Evolutionary conservation across 1,284 basidiomycete genomes (phyloP), one percentile per base, ranked within the genome.

Genomic region (Rhodofomes roseus): DNA sequence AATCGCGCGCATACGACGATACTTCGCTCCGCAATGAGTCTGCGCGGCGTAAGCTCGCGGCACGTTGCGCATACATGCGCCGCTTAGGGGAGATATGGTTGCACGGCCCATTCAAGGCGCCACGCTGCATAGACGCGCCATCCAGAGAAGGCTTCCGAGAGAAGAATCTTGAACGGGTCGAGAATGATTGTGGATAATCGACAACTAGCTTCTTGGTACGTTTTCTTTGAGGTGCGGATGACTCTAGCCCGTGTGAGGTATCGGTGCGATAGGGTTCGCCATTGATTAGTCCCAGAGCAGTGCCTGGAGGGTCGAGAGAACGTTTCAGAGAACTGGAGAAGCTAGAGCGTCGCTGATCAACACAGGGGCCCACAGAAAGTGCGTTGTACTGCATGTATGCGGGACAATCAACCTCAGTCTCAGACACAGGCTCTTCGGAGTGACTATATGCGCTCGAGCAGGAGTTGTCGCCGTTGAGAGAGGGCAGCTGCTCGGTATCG

Each of bases 21-120:
- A 46, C 11, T 14, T 63, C 59, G 4, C 63, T 61, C 20, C 63
- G 58, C 55, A 68, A 54, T 0, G 67, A 67, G 27, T 65, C 64
- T 4, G 67, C 65, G 22, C 67, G 55, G 2, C 67, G 59, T 18
- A 68, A 48, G 43, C 65, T 67, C 0, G 62, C 67, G 16, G 65
- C 60, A 16, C 61, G 58, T 18, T 55, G 60, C 16, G 67, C 65
- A 54, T 63, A 65, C 23, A 56, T 44, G 9, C 58, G 59, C 22
- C 20, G 6, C 14, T 44, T 34, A 16, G 50, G 50, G 31, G 14
- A 23, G 57, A 31, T 46, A n/a, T 9, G 5, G 37, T 20, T 27
- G 29, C 25, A 4, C 4, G 20, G 14, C 9, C 22, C 16, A 3
- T 39, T 9, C 3, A 16, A 22, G 16, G 25, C n/a, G n/a, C 48